These are phyloP conservation scores for Coprinopsis strossmayeri DNA, from an alignment of 768 basidiomycete genomes.

Conservation along the genomic window DNA sequence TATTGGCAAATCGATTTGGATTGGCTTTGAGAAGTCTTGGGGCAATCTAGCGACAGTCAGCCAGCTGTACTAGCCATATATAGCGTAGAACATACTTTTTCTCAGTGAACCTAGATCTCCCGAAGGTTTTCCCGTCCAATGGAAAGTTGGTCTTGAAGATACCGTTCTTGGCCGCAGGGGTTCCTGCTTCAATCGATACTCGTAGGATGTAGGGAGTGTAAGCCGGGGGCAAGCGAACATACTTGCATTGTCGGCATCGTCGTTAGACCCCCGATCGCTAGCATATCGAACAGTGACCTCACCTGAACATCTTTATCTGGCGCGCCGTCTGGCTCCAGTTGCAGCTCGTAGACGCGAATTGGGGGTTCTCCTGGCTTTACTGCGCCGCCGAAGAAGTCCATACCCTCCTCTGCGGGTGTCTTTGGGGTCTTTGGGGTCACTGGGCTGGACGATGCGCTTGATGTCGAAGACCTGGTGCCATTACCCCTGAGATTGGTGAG, in stretches of 20 bases:
- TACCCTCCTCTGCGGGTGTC: conserved; percentile 90
- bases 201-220: conserved; percentile 84
- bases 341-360: conserved; percentile 81
- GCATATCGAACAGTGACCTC: conserved; percentile 22
- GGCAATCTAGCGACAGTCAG: conserved; percentile 53
- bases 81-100: conserved; percentile 50
- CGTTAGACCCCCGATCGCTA: conserved; percentile 8
- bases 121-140: conserved; percentile 83
- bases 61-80: conserved; percentile 15
- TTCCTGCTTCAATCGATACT: conserved; percentile 88
- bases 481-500: conserved; percentile 3
- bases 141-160: conserved; percentile 97
- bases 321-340: conserved; percentile 84
- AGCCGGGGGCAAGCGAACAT: conserved; percentile 93
- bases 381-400: conserved; percentile 75
- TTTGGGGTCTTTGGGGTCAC: conserved; percentile 51
- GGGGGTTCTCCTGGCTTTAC: conserved; percentile 48
- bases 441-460: conserved; percentile 20
- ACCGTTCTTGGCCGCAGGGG: conserved; percentile 84
- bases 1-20: conserved; percentile 92
- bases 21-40: conserved; percentile 80
- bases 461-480: conserved; percentile 3
- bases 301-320: conserved; percentile 83
- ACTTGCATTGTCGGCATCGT: conserved; percentile 54
- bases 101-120: conserved; percentile 66